Evolutionary conservation across 345 rosid species (phyloP), one percentile per base, ranked within the genome.

Genomic region (Sisymbrium irio): DNA sequence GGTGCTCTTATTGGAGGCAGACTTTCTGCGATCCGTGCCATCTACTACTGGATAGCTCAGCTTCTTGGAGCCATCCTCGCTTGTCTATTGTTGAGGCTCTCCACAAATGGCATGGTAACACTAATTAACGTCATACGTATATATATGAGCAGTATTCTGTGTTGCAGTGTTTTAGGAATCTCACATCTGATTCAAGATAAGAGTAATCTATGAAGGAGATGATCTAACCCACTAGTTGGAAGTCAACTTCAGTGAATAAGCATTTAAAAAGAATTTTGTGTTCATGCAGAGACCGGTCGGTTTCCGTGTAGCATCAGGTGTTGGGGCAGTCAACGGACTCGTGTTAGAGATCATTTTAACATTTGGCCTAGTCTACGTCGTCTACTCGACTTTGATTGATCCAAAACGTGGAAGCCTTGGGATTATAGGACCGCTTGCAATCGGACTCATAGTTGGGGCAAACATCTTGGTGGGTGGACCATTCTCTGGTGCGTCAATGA

Each of bases 1-100:
- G 93, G 88, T 35, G 82, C 92, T 33, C 89, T 89, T 13, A 71
- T 89, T 3, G 92, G 92, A n/a, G 96, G 96, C 4, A 82, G 91
- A 72, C 49, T 92, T 41, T 81, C 92, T 0, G 70, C 79, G 7
- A 20, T 92, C 17, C 87, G 88, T 2, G 90, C 90, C 66, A 25
- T 83, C 36, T 85, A 49, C 74, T 92, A 89, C 68, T 89, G 93
- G 93, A 54, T 86, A 19, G 96, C 93, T 78, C 96, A 89, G 81
- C 83, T 92, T 54, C 74, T 89, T 65, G 92, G 90, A 7, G 83
- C 96, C 15, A 39, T 86, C 30, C 65, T 86, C 5, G 92, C 96
- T 27, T 75, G 83, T 17, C 84, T 92, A 51, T 49, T 88, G 69
- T 65, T 92, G 47, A 79, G 85, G 79, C 83, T 92, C 17, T 71